phyloP scores from a whole-genome alignment of 345 rosid genomes.

The sweet orange (Citrus sinensis) region DNA sequence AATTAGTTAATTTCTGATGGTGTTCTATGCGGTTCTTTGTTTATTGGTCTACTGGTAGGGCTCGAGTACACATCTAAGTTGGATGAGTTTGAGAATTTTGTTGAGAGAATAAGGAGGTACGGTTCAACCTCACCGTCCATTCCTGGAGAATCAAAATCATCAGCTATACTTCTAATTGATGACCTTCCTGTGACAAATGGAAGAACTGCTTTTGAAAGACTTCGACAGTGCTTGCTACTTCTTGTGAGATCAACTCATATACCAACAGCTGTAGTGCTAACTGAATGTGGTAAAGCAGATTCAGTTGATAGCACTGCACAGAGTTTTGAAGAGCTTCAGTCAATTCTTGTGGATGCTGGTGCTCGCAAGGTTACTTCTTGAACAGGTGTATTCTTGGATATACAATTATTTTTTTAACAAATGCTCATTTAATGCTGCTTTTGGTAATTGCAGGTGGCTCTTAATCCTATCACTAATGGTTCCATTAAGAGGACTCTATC shows the following conservation, averaged over 20 bases:
- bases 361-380: slow-evolving; percentile 70
- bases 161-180: slow-evolving; percentile 67
- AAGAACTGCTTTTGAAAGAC: slow-evolving; percentile 67
- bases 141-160: slow-evolving; percentile 32
- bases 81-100: slow-evolving; percentile 85
- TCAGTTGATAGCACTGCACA: slow-evolving; percentile 48
- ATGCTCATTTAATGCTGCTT: slow-evolving; percentile 27
- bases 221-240: slow-evolving; percentile 58
- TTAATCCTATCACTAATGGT: slow-evolving; percentile 83
- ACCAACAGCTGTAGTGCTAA: slow-evolving; percentile 69
- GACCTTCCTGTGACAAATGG: slow-evolving; percentile 81
- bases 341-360: slow-evolving; percentile 72
- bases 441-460: slow-evolving; percentile 56
- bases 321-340: slow-evolving; percentile 61
- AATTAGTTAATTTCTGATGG: neutral
- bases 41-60: slow-evolving; percentile 42
- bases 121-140: slow-evolving; percentile 56
- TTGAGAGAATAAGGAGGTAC: slow-evolving; percentile 69
- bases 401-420: neutral
- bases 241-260: slow-evolving; percentile 64
- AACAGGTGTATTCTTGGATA: slow-evolving; percentile 18
- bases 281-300: slow-evolving; percentile 56
- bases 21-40: slow-evolving; percentile 14
- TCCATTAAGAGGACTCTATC: slow-evolving; percentile 69
- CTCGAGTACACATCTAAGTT: slow-evolving; percentile 74